Percentiles rank a stretch among this genome's conserved stretches.
Conservation (phyloP, 2,329 filamentous ascomycete species). For the Hymenotorrendiella dingleyae region DNA sequence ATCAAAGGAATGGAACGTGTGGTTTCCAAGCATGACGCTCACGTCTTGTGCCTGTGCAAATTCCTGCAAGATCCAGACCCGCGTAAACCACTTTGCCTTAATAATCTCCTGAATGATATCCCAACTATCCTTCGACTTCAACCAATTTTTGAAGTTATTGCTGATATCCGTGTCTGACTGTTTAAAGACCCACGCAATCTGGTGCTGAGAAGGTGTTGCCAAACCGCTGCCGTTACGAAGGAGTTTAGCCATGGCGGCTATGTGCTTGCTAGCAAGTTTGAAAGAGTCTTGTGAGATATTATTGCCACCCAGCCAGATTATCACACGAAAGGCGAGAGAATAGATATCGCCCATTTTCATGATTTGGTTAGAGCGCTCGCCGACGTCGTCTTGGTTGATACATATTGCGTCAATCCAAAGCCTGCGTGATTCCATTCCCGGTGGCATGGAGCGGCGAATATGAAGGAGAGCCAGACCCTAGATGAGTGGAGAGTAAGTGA, state of each 20-base stretch:
- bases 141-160: not conserved
- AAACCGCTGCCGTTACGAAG: not conserved
- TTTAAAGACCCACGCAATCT: not conserved
- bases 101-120: not conserved
- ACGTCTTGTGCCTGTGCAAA: not conserved
- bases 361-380: not conserved
- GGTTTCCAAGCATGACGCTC: not conserved
- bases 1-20: not conserved
- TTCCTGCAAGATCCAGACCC: slow-evolving; percentile 1
- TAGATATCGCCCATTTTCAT: slow-evolving; percentile 2
- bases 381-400: slow-evolving; percentile 4
- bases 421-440: not conserved
- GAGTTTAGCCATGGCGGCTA: not conserved
- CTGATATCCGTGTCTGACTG: not conserved
- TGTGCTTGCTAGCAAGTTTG: not conserved
- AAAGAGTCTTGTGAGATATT: not conserved
- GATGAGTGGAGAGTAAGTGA: too few species aligned
- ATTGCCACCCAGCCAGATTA: slow-evolving; percentile 1
- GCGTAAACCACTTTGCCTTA: not conserved
- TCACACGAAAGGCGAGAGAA: not conserved
- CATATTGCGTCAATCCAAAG: slow-evolving; percentile 10
- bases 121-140: not conserved
- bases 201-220: not conserved
- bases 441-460: not conserved
- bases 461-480: not conserved